phyloP scores from a whole-genome alignment of 768 basidiomycete genomes.

The Vararia minispora region DNA sequence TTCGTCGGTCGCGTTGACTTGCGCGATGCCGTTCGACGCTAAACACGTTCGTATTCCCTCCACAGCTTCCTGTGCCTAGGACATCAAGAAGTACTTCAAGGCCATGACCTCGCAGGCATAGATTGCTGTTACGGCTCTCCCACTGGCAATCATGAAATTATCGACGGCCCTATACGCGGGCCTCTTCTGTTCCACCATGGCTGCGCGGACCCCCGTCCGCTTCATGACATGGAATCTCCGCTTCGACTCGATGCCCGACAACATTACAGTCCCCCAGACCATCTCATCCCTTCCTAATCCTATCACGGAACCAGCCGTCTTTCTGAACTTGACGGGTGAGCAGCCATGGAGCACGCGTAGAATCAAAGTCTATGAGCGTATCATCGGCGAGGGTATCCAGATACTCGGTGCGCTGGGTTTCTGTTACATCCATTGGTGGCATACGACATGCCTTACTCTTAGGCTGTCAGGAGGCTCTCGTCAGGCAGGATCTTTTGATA shows the following conservation, averaged over 20 bases:
- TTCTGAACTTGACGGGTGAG: conserved; percentile 25
- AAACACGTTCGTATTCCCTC: too few species aligned
- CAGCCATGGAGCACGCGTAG: conserved; percentile 45
- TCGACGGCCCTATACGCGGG: too few species aligned
- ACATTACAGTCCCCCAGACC: conserved; percentile 35
- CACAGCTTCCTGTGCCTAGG: too few species aligned
- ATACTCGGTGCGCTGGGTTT: conserved; percentile 24
- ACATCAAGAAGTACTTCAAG: too few species aligned
- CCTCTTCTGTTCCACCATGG: too few species aligned
- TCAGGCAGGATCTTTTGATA: too few species aligned
- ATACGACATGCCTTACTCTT: not conserved
- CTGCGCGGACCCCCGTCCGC: conserved; percentile 5
- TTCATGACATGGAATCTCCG: conserved; percentile 42
- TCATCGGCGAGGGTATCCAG: conserved; percentile 28
- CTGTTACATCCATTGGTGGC: not conserved
- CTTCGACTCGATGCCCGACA: conserved; percentile 41
- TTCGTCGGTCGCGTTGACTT: too few species aligned
- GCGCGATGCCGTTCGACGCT: too few species aligned
- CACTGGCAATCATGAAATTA: not conserved
- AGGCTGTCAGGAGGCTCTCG: conserved; percentile 45
- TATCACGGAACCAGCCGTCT: conserved; percentile 22
- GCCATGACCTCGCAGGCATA: too few species aligned
- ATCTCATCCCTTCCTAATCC: conserved; percentile 33
- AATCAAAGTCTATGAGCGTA: conserved; percentile 34
- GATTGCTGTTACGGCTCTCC: not conserved